Conservation (phyloP, 257 asterid genomes). For the Lycium ferocissimum region DNA sequence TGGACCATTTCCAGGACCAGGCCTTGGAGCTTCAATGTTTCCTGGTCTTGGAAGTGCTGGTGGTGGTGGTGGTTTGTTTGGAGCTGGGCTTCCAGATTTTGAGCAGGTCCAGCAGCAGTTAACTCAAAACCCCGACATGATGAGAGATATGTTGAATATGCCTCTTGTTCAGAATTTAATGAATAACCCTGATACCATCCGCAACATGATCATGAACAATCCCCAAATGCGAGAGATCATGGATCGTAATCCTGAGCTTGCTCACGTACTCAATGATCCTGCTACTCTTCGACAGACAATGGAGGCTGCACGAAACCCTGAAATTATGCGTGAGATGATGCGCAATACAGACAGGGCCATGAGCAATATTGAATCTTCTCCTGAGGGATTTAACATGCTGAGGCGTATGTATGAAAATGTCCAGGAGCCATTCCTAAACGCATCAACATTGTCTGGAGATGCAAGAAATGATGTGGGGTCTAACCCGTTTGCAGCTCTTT, state of each 20-base stretch:
- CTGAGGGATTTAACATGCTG: constrained; percentile 72
- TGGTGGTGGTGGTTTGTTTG: constrained; percentile 48
- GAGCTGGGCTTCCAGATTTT: constrained; percentile 58
- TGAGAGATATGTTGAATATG: constrained; percentile 59
- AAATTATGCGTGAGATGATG: constrained; percentile 76
- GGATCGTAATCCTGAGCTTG: constrained; percentile 66
- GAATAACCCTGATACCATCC: constrained; percentile 67
- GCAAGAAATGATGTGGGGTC: constrained; percentile 46
- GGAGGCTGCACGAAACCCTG: constrained; percentile 75
- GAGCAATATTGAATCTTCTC: constrained; percentile 70
- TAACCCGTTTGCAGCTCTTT: constrained; percentile 62
- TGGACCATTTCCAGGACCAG: constrained; percentile 46
- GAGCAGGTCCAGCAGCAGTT: constrained; percentile 61
- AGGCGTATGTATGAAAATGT: constrained; percentile 73
- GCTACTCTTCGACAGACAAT: constrained; percentile 65
- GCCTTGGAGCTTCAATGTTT: constrained; percentile 55
- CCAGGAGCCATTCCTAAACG: constrained; percentile 65
- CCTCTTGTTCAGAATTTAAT: constrained; percentile 59
- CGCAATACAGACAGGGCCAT: constrained; percentile 70
- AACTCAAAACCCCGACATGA: constrained; percentile 59
- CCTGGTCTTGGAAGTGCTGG: constrained; percentile 51
- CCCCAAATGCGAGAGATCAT: constrained; percentile 74
- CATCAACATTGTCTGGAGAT: constrained; percentile 58
- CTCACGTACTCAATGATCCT: constrained; percentile 65
- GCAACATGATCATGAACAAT: constrained; percentile 57